Evolutionary conservation across 2,329 filamentous ascomycete species (phyloP).

Genomic region (Xylariaceae sp.): DNA sequence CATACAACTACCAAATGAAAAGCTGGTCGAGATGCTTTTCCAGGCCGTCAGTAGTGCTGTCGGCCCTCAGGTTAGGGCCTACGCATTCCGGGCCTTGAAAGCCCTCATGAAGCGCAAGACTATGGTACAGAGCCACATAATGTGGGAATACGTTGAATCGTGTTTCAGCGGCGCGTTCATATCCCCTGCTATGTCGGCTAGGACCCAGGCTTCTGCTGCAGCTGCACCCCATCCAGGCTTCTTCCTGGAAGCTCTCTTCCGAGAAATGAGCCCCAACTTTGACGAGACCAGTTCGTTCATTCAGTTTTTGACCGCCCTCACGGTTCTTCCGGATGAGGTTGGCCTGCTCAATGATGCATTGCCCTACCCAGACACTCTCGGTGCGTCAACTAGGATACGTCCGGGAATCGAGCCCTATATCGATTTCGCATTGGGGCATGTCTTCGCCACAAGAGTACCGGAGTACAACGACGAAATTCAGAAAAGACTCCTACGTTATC

Average conservation of each 20-base stretch:
- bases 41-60: conserved; percentile 73
- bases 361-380: conserved; percentile 82
- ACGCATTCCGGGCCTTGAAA: conserved; percentile 72
- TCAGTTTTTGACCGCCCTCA: conserved; percentile 65
- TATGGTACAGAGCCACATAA: conserved; percentile 57
- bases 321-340: conserved; percentile 59
- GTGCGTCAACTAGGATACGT: conserved; percentile 65
- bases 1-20: conserved; percentile 58
- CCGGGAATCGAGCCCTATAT: conserved; percentile 89
- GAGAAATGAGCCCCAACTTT: conserved; percentile 70
- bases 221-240: conserved; percentile 28
- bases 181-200: conserved; percentile 22
- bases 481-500: conserved; percentile 66
- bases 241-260: conserved; percentile 60
- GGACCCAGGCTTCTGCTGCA: conserved; percentile 31
- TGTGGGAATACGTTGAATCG: conserved; percentile 77
- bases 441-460: conserved; percentile 63
- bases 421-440: conserved; percentile 79
- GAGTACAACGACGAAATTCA: conserved; percentile 64
- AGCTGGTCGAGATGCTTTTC: conserved; percentile 68
- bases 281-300: conserved; percentile 85
- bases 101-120: conserved; percentile 73
- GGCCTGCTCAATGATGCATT: conserved; percentile 65
- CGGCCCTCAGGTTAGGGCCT: conserved; percentile 71
- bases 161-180: conserved; percentile 64